These are phyloP conservation scores for Capillidium rhysosporum DNA, from an alignment of 371 early-diverging fungal genomes.

Conservation along the genomic window DNA sequence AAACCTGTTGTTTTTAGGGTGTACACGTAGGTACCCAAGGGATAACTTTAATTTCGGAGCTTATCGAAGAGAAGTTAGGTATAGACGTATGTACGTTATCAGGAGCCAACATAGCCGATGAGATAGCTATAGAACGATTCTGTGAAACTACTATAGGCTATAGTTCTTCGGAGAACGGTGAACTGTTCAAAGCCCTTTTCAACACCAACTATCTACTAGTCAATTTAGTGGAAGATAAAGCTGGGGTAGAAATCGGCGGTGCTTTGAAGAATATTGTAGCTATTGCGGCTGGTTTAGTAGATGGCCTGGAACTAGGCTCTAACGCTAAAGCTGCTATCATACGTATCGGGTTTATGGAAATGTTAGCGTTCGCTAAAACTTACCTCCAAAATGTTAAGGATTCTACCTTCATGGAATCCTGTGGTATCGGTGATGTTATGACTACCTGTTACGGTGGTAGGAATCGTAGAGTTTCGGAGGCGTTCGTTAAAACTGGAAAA, in stretches of 20 bases:
- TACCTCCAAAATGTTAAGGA: slow-evolving; percentile 60
- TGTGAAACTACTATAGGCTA: slow-evolving; percentile 94
- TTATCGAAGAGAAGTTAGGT: slow-evolving; percentile 54
- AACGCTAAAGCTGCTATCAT: slow-evolving; percentile 98
- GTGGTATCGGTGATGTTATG: slow-evolving; percentile 83
- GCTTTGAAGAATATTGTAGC: slow-evolving; percentile 98
- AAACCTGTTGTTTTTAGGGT: slow-evolving; percentile 20
- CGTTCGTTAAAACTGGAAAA: slow-evolving; percentile 69
- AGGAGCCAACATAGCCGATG: slow-evolving; percentile 98
- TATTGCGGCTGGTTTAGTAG: slow-evolving; percentile 90
- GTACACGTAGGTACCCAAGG: slow-evolving; percentile 55
- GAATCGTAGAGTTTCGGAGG: slow-evolving; percentile 87
- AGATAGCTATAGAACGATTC: slow-evolving; percentile 85
- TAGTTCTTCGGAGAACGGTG: slow-evolving; percentile 35
- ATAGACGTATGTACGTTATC: slow-evolving; percentile 71
- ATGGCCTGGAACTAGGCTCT: slow-evolving; percentile 50
- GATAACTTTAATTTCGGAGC: slow-evolving; percentile 69
- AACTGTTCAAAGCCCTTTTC: slow-evolving; percentile 59
- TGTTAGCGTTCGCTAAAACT: slow-evolving; percentile 74
- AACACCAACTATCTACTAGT: slow-evolving; percentile 76
- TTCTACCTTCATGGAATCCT: slow-evolving; percentile 89
- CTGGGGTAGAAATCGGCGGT: slow-evolving; percentile 93
- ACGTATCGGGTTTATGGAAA: slow-evolving; percentile 89
- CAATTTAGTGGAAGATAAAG: slow-evolving; percentile 63
- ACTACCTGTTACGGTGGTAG: slow-evolving; percentile 95